phyloP scores from a whole-genome alignment of 2,329 filamentous ascomycete genomes.

The Penicillium sp. region DNA sequence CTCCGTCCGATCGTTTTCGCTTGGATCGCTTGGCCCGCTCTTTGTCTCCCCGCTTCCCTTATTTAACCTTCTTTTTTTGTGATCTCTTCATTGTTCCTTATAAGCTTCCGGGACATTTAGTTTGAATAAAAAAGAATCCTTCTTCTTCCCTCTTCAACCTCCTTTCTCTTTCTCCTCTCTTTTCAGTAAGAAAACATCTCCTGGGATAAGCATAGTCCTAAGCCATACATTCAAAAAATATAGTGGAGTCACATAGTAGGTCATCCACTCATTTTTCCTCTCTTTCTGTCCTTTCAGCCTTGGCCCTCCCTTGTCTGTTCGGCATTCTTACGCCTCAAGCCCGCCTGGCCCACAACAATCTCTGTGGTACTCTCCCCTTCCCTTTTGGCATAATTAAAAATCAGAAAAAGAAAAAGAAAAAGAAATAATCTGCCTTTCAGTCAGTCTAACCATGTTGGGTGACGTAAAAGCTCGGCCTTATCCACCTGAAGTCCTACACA shows the following conservation, averaged over 20 bases:
- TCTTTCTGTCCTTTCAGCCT: slow-evolving; percentile 9
- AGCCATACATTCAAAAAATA: slow-evolving; percentile 15
- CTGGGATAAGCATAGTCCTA: slow-evolving; percentile 5
- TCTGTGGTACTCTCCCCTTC: slow-evolving; percentile 20
- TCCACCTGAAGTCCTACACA: slow-evolving; percentile 17
- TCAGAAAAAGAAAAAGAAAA: slow-evolving; percentile 7
- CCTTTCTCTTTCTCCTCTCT: slow-evolving; percentile 2
- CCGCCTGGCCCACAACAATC: slow-evolving; percentile 25
- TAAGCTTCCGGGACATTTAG: slow-evolving; percentile 10
- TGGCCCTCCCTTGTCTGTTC: slow-evolving; percentile 18
- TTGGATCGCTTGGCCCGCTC: slow-evolving; percentile 16
- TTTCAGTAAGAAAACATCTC: not conserved
- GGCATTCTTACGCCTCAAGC: slow-evolving; percentile 22
- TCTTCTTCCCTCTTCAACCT: slow-evolving; percentile 9
- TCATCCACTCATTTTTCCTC: slow-evolving; percentile 1
- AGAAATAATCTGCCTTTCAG: slow-evolving; percentile 12
- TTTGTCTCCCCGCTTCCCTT: slow-evolving; percentile 21
- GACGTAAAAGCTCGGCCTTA: slow-evolving; percentile 27
- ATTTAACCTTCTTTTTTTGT: slow-evolving; percentile 30
- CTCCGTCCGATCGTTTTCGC: slow-evolving; percentile 22
- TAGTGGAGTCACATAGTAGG: slow-evolving; percentile 17
- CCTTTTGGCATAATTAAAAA: slow-evolving; percentile 12
- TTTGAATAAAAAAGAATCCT: slow-evolving; percentile 1
- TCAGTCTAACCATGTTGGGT: slow-evolving; percentile 23
- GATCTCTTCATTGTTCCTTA: slow-evolving; percentile 20